These are phyloP conservation scores for Mycocentrospora acerina DNA, from an alignment of 2,329 filamentous ascomycete species.

Conservation along the genomic window DNA sequence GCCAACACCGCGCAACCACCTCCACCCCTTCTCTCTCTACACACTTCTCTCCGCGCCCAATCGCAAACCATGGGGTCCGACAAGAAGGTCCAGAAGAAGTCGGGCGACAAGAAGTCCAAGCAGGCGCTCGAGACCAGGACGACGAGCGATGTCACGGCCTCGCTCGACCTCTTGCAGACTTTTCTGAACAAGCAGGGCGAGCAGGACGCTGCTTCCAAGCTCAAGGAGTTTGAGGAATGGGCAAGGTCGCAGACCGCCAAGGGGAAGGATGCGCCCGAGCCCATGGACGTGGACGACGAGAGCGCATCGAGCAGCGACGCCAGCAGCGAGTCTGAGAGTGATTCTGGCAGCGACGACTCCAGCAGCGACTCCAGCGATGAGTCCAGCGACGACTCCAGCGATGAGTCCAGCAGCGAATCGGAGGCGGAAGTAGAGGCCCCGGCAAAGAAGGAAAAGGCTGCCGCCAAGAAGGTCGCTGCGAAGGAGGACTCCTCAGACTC, in stretches of 20 bases:
- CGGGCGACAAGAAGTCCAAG: constrained; percentile 8
- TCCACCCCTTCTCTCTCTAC: constrained; percentile 1
- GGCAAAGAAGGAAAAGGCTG: constrained; percentile 12
- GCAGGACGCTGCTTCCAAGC: constrained; percentile 28
- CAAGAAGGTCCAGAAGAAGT: constrained; percentile 29
- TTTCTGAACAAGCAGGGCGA: constrained; percentile 41
- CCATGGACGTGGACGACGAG: constrained; percentile 35
- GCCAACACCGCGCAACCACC: constrained; percentile 7
- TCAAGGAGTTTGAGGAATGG: constrained; percentile 35
- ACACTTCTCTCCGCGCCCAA: constrained; percentile 3
- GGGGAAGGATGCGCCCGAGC: constrained; percentile 20
- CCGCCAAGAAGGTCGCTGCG: constrained; percentile 11
- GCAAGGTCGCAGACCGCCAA: constrained; percentile 14
- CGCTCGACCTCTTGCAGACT: constrained; percentile 34
- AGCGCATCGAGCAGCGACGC: constrained; percentile 25
- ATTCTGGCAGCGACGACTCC: constrained; percentile 24
- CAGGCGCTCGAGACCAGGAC: constrained; percentile 7
- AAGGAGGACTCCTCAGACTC: constrained; percentile 13
- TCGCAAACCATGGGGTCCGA: constrained; percentile 26
- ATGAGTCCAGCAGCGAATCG: constrained; percentile 29
- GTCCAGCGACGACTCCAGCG: constrained; percentile 26
- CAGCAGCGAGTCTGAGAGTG: constrained; percentile 15
- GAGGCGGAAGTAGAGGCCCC: constrained; percentile 32
- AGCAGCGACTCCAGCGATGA: constrained; percentile 23
- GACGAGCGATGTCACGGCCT: constrained; percentile 8